Percentiles rank a stretch among this genome's conserved stretches.
These are phyloP conservation scores for Leccinellum luteum DNA, from an alignment of 768 basidiomycete species.

Conservation along the genomic window DNA sequence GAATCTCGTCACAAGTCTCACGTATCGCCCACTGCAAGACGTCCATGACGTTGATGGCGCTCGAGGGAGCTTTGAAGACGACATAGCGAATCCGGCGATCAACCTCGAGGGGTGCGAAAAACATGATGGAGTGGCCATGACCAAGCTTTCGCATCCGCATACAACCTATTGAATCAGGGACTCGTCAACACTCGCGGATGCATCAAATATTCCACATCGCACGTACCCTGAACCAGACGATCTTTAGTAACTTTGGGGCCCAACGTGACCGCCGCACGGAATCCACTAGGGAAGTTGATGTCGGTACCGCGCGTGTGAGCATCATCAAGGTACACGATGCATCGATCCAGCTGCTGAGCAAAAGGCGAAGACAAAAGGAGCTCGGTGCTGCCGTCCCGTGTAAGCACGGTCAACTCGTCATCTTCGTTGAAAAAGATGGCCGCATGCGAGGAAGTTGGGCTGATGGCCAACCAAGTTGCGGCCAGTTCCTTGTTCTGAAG, in stretches of 20 bases:
- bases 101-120: not conserved
- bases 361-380: slow-evolving; percentile 33
- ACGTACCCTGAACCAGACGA: slow-evolving; percentile 34
- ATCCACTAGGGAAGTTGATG: slow-evolving; percentile 33
- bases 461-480: slow-evolving; percentile 37
- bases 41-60: not conserved
- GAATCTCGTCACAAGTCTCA: not conserved
- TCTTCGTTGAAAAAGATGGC: slow-evolving; percentile 34
- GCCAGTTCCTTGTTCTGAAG: slow-evolving; percentile 43
- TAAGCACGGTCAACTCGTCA: slow-evolving; percentile 35
- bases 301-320: slow-evolving; percentile 41
- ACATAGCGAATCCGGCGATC: not conserved
- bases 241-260: slow-evolving; percentile 40
- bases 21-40: not conserved
- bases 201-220: not conserved
- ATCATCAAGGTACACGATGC: slow-evolving; percentile 39
- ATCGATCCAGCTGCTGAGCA: slow-evolving; percentile 33
- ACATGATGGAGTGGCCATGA: not conserved
- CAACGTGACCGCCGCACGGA: slow-evolving; percentile 38
- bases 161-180: not conserved
- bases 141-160: not conserved
- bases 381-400: slow-evolving; percentile 29
- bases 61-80: not conserved
- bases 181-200: not conserved
- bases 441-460: slow-evolving; percentile 12